These are phyloP conservation scores for Hypoxylon sp. DNA, from an alignment of 2,329 filamentous ascomycete genomes.

Conservation along the genomic window DNA sequence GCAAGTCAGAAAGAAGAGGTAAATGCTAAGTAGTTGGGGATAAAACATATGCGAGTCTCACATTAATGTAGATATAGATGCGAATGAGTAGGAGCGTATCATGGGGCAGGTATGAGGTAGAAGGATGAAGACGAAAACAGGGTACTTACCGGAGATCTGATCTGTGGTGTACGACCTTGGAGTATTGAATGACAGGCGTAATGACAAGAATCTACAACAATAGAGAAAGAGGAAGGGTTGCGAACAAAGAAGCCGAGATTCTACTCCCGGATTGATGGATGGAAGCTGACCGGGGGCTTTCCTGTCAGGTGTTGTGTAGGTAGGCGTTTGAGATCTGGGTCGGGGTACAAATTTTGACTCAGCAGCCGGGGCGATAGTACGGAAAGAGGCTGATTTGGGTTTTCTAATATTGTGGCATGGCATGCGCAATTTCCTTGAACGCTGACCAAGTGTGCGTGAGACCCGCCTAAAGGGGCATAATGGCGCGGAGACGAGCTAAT, in stretches of 20 bases:
- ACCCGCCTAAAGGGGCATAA: background rate
- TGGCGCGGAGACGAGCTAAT: background rate
- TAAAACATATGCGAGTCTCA: background rate
- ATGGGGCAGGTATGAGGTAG: background rate
- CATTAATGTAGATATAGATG: background rate
- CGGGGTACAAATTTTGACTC: too few relatives aligned
- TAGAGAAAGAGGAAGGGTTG: background rate
- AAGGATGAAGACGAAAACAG: background rate
- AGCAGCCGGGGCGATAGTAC: background rate
- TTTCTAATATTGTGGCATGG: background rate
- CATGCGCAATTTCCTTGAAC: background rate
- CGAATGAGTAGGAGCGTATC: background rate
- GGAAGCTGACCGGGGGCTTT: too few relatives aligned
- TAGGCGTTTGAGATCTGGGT: too few relatives aligned
- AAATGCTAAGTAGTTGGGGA: background rate
- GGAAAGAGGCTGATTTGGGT: background rate
- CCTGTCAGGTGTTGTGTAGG: too few relatives aligned
- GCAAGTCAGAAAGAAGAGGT: background rate
- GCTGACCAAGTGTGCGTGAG: background rate
- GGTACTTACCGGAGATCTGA: background rate
- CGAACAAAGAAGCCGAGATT: background rate
- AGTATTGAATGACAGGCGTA: too few relatives aligned
- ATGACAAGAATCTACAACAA: too few relatives aligned
- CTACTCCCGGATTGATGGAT: too few relatives aligned
- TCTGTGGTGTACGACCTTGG: too few relatives aligned